phyloP scores from a whole-genome alignment of 2,329 filamentous ascomycete genomes.

The Teratosphaeria viscida region DNA sequence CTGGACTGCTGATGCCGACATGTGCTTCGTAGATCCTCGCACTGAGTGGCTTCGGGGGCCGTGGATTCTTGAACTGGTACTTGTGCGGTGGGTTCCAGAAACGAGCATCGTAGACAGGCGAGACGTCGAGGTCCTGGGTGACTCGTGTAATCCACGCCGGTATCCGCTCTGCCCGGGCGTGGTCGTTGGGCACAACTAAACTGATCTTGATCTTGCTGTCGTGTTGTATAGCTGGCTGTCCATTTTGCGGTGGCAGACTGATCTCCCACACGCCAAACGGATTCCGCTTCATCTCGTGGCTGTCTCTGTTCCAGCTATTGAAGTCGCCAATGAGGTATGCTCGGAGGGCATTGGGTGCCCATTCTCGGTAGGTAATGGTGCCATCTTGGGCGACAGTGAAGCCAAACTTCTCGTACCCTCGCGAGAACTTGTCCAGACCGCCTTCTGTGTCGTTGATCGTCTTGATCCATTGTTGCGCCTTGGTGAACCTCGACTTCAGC shows the following conservation, averaged over 20 bases:
- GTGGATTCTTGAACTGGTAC: constrained; percentile 75
- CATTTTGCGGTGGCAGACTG: constrained; percentile 62
- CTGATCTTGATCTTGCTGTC: constrained; percentile 94
- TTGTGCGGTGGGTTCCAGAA: constrained; percentile 94
- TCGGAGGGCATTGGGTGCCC: constrained; percentile 80
- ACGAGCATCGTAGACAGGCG: constrained; percentile 83
- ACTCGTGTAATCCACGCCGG: constrained; percentile 97
- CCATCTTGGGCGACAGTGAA: constrained; percentile 72
- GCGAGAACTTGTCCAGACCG: constrained; percentile 83
- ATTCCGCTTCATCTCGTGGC: constrained; percentile 81
- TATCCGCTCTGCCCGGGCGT: constrained; percentile 68
- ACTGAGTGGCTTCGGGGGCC: constrained; percentile 74
- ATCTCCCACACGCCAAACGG: constrained; percentile 81
- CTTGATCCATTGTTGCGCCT: constrained; percentile 78
- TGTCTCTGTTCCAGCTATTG: constrained; percentile 78
- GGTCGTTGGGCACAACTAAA: constrained; percentile 66
- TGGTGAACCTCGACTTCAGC: constrained; percentile 64
- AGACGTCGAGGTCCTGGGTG: constrained; percentile 82
- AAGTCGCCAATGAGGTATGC: constrained; percentile 91
- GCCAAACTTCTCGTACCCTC: constrained; percentile 75
- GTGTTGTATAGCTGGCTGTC: constrained; percentile 71
- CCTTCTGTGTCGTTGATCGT: constrained; percentile 75
- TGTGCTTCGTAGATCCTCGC: constrained; percentile 98
- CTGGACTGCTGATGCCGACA: constrained; percentile 89
- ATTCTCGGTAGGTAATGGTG: constrained; percentile 86